Evolutionary conservation across 192 early-diverging fungal genomes (phyloP), one percentile per base, ranked within the genome.

Genomic region (Mortierella alpina): DNA sequence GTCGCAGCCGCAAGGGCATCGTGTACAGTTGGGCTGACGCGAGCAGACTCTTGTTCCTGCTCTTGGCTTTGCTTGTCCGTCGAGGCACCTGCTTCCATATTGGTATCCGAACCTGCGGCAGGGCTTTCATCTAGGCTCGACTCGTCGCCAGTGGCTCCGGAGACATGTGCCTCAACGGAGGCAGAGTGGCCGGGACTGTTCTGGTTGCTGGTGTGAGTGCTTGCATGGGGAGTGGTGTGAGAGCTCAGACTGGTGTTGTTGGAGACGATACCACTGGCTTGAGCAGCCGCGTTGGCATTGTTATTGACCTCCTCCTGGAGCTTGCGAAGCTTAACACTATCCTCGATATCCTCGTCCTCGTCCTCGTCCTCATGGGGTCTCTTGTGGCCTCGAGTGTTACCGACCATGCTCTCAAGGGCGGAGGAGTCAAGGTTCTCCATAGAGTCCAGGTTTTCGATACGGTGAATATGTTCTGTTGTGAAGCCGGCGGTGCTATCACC

Each of bases 231-330:
- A 39, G 54, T 69, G 11, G 59, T 44, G 31, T 63, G 44, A 55
- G 42, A 52, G 48, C 64, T 72, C 8, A 46, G n/a, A 55, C 61
- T 63, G 18, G 20, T 15, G 46, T 20, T 66, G 42, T 63, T 67
- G 22, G 77, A 59, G 23, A 79, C 20, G 47, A 79, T 79, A 5
- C 76, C 69, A 50, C 69, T 71, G 2, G 69, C 69, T 42, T 71
- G 59, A 7, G 77, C 77, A 53, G 70, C 70, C 4, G 70, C 77
- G 18, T 72, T 80, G 6, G 77, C 64, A 44, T 80, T 80, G 54
- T 80, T 80, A 65, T 80, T 80, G 47, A 80, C 70, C 17, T 80
- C 77, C 11, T 80, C 77, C 40, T 80, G 77, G 7, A 80, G 54
- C 55, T 64, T 80, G 44, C 77, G 69, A 7, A 80, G 60, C 70